These are phyloP conservation scores for Gardenia jasminoides DNA, from an alignment of 257 asterid species.

Conservation along the genomic window DNA sequence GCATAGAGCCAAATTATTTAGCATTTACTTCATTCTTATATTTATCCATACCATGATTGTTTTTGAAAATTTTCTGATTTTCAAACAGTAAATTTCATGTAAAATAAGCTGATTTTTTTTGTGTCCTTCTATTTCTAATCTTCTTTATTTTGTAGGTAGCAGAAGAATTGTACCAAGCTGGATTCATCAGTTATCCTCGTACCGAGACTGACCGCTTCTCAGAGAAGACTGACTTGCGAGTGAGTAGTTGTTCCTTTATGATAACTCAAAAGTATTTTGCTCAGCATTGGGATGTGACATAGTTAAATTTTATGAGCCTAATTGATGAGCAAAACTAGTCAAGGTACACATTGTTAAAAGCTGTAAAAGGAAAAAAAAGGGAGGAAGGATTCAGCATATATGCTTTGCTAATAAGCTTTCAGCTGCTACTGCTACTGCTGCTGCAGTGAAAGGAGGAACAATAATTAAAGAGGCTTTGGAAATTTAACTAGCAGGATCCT, in stretches of 20 bases:
- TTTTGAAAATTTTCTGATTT: neutral
- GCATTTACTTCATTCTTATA: neutral
- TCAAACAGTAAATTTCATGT: neutral
- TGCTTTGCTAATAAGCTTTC: neutral
- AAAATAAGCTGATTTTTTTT: neutral
- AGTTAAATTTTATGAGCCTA: neutral
- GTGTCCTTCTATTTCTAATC: neutral
- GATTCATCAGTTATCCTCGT: constrained; percentile 98
- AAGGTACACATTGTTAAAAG: neutral
- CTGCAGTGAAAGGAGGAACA: neutral
- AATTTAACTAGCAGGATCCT: neutral
- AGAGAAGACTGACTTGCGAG: constrained; percentile 67
- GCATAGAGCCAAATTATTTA: neutral
- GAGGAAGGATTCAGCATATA: neutral
- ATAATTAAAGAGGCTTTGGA: neutral
- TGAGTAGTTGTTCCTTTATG: constrained; percentile 26
- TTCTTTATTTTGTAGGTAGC: constrained; percentile 61
- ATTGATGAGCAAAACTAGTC: neutral
- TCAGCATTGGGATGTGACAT: neutral
- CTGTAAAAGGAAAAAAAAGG: too few species aligned
- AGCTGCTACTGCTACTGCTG: neutral
- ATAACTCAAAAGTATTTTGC: neutral
- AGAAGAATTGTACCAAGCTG: constrained; percentile 94
- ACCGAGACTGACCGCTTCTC: constrained; percentile 95
- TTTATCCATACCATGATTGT: neutral